Base-by-base conservation (phyloP, 2,329 filamentous ascomycete species). In the Paraphoma sp. region DNA sequence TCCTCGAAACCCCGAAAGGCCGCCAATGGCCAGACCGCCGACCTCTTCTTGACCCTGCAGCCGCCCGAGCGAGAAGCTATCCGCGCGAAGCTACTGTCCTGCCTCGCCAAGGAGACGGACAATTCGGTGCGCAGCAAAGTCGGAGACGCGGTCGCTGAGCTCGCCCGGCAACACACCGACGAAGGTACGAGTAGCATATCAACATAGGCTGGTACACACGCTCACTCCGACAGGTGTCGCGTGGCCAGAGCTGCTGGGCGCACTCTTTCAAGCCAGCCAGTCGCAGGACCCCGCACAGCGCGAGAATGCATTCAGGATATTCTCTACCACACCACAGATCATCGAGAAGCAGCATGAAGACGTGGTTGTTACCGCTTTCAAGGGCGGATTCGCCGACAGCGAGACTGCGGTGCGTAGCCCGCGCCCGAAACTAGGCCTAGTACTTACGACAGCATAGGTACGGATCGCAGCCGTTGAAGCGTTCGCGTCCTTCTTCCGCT, bases 301-400 rank as follows among this genome's bases (percentile, higher is more conserved):
- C 61, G 95, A 98, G 80, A 92, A 90, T 46, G 92, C 95, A 16
- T 99, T 95, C 81, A 88, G 95, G 60, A 95, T 99, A 70, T 97
- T 99, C 76, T 90, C 93, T 44, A 94, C 93, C 1, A 98, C 94
- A 1, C 95, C 95, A 4, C 91, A 91, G 31, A 94, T 99, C 69
- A 98, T 99, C 69, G 93, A 97, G 80, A 94, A 90, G 78, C 92
- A 97, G 75, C 94, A 98, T 70, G 92, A 97, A 76, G 90, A 93
- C 62, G 88, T 90, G n/a, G 93, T 99, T 33, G 82, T 94, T 42
- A 86, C 87, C 62, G 93, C 95, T 12, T 99, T 99, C 76, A 88
- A 90, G 57, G 91, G 91, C 69, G 95, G 94, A 1, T 97, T 99
- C 79, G 92, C 91, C 71, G 95, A 99, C 78, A 88, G 90, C 51